These are phyloP conservation scores for Geranium incanum DNA, from an alignment of 441 rosid species.

Conservation along the genomic window DNA sequence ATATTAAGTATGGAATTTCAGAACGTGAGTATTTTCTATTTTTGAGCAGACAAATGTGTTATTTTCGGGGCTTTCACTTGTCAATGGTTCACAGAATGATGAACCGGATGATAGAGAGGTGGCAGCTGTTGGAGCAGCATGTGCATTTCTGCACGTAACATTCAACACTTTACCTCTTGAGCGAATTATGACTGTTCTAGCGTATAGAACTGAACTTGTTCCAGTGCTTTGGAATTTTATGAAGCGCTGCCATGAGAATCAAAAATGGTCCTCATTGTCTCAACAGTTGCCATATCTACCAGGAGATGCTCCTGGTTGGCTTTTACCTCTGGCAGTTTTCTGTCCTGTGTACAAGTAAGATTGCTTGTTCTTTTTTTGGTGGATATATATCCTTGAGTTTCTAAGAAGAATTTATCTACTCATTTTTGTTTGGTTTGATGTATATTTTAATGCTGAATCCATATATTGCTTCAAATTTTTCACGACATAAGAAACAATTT, in stretches of 20 bases:
- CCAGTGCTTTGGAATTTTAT: slow-evolving; percentile 84
- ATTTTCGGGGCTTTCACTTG: slow-evolving; percentile 48
- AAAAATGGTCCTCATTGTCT: slow-evolving; percentile 68
- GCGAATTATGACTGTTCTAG: slow-evolving; percentile 77
- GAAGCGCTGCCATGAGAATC: slow-evolving; percentile 79
- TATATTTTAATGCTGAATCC: slow-evolving; percentile 1
- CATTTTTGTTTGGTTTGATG: neutral
- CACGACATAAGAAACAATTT: neutral
- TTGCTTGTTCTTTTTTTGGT: slow-evolving; percentile 19
- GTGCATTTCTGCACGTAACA: slow-evolving; percentile 82
- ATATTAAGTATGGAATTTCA: slow-evolving; percentile 14
- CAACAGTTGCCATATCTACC: slow-evolving; percentile 52
- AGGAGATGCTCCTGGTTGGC: slow-evolving; percentile 91
- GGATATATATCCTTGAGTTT: slow-evolving; percentile 8
- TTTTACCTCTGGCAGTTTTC: slow-evolving; percentile 84
- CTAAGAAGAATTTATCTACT: neutral
- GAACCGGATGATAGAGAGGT: slow-evolving; percentile 52
- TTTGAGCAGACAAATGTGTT: slow-evolving; percentile 69
- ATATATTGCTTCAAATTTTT: neutral
- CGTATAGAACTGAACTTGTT: slow-evolving; percentile 92
- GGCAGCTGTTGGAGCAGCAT: slow-evolving; percentile 83
- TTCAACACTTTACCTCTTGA: slow-evolving; percentile 76
- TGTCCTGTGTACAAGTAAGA: slow-evolving; percentile 97
- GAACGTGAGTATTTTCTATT: slow-evolving; percentile 16
- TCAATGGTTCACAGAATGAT: slow-evolving; percentile 34